Percentiles rank a stretch among this genome's conserved stretches.
Conservation (phyloP, 2,329 filamentous ascomycete species). For the Laburnicola sp. region DNA sequence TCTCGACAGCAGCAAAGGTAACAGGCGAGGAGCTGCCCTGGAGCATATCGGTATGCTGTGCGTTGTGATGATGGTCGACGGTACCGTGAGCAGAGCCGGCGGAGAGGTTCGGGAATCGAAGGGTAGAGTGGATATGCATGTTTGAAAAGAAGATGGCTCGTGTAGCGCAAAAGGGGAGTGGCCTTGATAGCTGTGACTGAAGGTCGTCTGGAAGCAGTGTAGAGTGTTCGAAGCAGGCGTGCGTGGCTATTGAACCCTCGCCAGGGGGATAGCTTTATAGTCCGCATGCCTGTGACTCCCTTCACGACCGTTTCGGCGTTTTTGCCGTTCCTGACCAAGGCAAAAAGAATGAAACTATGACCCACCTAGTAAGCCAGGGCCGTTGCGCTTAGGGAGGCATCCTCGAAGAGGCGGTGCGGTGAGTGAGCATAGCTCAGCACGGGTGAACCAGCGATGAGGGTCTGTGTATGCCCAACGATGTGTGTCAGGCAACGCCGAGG, state of each 20-base stretch:
- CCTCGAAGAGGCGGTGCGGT: conserved; percentile 8
- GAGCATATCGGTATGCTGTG: not conserved
- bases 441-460: conserved; percentile 5
- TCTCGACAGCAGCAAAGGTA: not conserved
- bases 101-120: conserved; percentile 1
- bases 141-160: not conserved
- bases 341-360: conserved; percentile 8
- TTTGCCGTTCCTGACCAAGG: conserved; percentile 11
- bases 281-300: not conserved
- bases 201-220: not conserved
- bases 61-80: not conserved
- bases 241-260: not conserved
- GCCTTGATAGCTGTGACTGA: too few species aligned
- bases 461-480: not conserved
- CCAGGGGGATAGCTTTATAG: conserved; percentile 9
- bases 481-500: conserved; percentile 8
- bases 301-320: not conserved
- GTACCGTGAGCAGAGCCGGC: not conserved
- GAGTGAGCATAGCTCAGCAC: conserved; percentile 10
- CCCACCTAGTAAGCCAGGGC: conserved; percentile 13
- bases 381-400: conserved; percentile 10
- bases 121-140: conserved; percentile 11
- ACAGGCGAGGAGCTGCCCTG: not conserved
- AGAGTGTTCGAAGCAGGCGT: not conserved
- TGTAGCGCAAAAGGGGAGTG: not conserved